Conservation (phyloP, 192 early-diverging fungal species). For the Umbelopsis sp. region DNA sequence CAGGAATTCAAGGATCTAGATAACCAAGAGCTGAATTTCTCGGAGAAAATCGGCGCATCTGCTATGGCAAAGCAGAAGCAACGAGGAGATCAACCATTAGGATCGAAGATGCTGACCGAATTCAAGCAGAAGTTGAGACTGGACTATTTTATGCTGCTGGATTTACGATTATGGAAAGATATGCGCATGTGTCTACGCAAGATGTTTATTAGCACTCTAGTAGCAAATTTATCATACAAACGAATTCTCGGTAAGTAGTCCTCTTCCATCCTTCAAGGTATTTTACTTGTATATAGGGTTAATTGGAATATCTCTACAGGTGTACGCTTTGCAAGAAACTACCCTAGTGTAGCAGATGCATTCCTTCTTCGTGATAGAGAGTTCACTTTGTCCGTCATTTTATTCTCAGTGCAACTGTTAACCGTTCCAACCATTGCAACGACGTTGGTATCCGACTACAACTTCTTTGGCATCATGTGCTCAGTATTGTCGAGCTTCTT, state of each 20-base stretch:
- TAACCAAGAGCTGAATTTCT: slow-evolving; percentile 13
- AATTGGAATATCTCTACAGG: slow-evolving; percentile 34
- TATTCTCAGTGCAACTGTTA: slow-evolving; percentile 92
- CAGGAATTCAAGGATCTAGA: slow-evolving; percentile 22
- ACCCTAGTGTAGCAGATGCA: slow-evolving; percentile 73
- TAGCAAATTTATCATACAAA: slow-evolving; percentile 80
- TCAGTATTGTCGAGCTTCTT: slow-evolving; percentile 81
- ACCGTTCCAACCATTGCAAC: slow-evolving; percentile 89
- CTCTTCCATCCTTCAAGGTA: not conserved
- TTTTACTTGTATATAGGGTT: not conserved
- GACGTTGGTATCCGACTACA: slow-evolving; percentile 75
- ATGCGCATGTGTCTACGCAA: slow-evolving; percentile 76
- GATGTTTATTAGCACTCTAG: slow-evolving; percentile 84
- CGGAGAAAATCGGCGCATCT: slow-evolving; percentile 18
- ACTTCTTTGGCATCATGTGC: slow-evolving; percentile 78
- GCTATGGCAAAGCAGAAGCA: slow-evolving; percentile 10
- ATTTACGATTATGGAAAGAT: slow-evolving; percentile 88
- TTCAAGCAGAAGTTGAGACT: slow-evolving; percentile 64
- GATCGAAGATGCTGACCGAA: slow-evolving; percentile 28
- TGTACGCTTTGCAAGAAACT: slow-evolving; percentile 80
- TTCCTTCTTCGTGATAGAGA: slow-evolving; percentile 89
- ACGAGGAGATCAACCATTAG: not conserved
- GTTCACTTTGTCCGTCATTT: slow-evolving; percentile 84
- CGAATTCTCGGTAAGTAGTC: slow-evolving; percentile 61
- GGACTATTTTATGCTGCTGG: slow-evolving; percentile 85